phyloP scores from a whole-genome alignment of 202 grass and related monocot genomes.

The Alloteropsis angusta region DNA sequence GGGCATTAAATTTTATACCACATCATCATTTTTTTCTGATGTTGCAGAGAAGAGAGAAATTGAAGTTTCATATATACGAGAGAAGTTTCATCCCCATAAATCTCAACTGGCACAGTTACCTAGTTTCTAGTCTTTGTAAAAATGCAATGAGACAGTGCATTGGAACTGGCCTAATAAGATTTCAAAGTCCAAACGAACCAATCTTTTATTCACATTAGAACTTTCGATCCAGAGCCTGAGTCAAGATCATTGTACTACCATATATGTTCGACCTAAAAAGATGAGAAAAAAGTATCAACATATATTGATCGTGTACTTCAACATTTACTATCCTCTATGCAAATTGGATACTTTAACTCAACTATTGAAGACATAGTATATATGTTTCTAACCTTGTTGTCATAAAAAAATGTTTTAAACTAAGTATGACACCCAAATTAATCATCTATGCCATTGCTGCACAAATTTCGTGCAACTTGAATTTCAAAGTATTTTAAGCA shows the following conservation, averaged over 20 bases:
- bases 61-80: no score
- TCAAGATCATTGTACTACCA: neutral
- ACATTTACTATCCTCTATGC: neutral
- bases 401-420: neutral
- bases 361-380: neutral
- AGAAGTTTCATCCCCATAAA: no score
- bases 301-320: no score
- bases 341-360: neutral
- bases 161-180: neutral
- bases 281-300: neutral
- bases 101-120: no score
- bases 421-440: neutral
- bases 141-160: no score
- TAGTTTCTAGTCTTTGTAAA: no score
- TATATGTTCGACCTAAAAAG: neutral
- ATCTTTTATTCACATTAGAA: neutral
- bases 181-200: neutral
- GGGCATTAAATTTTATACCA: no score
- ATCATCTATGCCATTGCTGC: neutral
- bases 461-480: neutral
- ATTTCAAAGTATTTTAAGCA: neutral
- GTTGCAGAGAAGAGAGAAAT: no score
- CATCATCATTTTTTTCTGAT: no score
- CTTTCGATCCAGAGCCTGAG: neutral
- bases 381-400: neutral